A percentile compares a stretch with the other conserved stretches of the same genome.
Evolutionary conservation across 345 rosid species (phyloP).

Genomic region (Orychophragmus violaceus): DNA sequence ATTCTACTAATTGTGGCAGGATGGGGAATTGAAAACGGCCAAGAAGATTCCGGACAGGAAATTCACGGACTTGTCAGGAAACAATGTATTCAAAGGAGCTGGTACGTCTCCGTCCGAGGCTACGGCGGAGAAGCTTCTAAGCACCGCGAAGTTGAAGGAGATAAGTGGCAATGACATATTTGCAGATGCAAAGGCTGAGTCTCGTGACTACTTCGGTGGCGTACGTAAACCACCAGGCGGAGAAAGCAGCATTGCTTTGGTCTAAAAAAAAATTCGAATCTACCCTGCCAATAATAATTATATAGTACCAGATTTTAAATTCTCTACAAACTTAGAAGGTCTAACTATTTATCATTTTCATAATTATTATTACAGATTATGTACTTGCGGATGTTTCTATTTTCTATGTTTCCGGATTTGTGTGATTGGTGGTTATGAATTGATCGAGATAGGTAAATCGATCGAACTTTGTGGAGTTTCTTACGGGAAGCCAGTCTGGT

Average conservation of each 20-base stretch:
- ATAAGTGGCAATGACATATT: conserved; percentile 84
- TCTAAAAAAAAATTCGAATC: conserved; percentile 27
- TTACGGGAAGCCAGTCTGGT: conserved; percentile 7
- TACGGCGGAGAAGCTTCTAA: conserved; percentile 49
- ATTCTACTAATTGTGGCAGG: conserved; percentile 25
- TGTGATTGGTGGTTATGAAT: conserved; percentile 7
- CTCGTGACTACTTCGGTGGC: conserved; percentile 87
- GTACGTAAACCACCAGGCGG: conserved; percentile 98
- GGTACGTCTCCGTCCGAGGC: conserved; percentile 37
- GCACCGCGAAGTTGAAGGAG: conserved; percentile 68
- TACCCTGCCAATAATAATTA: conserved; percentile 12
- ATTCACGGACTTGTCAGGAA: conserved; percentile 70
- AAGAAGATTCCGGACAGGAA: conserved; percentile 77
- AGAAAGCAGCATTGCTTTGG: conserved; percentile 95
- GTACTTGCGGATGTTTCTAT: not conserved
- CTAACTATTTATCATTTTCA: conserved; percentile 22
- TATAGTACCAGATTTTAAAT: not conserved
- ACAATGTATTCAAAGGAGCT: conserved; percentile 73
- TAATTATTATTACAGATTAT: conserved; percentile 7
- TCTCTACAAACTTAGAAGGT: conserved; percentile 14
- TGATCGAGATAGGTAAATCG: not conserved
- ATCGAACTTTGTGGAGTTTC: not conserved
- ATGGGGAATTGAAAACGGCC: conserved; percentile 65
- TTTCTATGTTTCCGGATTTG: conserved; percentile 11
- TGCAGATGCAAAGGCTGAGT: conserved; percentile 73